Base-by-base conservation (phyloP, 129 eudicot species). In the Calendula officinalis region DNA sequence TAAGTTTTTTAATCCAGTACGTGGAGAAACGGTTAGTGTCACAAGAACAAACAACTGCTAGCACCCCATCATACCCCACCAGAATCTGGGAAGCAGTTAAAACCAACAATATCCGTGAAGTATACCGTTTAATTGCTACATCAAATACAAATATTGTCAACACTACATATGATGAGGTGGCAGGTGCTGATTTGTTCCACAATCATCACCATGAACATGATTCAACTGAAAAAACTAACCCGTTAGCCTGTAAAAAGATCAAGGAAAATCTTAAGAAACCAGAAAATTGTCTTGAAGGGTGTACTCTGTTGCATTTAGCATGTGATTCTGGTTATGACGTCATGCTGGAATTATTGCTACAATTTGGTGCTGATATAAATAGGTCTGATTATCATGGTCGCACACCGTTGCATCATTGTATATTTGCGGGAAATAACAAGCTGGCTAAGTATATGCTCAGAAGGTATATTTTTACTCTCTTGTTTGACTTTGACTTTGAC, bases 371-470 rank as follows among this genome's bases (percentile, higher is more conserved):
- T 46, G 89, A 88, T 69, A 79, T 88, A 77, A 94, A 94, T 68
- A 83, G 61, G 80, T 64, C 88, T 3, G 99, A 94, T 74, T 75
- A 69, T 65, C 89, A 82, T 68, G 92, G 97, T 44, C 78, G 97
- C 69, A 94, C 99, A 57, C 97, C 99, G 44, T 79, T 94, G 48
- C 95, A 85, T 44, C 95, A 88, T 66, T 94, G 99, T 75, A 86
- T 94, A 62, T 70, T 73, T 43, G 64, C 77, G 8, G 82, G 87
- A 62, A 77, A 89, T 62, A 83, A 85, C 73, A 64, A 83, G 32
- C 56, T 88, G 81, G 99, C 99, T 10, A 94, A 88, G 76, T 81
- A 81, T 75, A 70, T 94, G 56, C 91, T 94, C 57, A 88, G 89
- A 86, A 88, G 99, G 99, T 94, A 78, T 73, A 15, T 60, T 12